phyloP scores from a whole-genome alignment of 2,329 filamentous ascomycete genomes.

The Alternaria rosae region DNA sequence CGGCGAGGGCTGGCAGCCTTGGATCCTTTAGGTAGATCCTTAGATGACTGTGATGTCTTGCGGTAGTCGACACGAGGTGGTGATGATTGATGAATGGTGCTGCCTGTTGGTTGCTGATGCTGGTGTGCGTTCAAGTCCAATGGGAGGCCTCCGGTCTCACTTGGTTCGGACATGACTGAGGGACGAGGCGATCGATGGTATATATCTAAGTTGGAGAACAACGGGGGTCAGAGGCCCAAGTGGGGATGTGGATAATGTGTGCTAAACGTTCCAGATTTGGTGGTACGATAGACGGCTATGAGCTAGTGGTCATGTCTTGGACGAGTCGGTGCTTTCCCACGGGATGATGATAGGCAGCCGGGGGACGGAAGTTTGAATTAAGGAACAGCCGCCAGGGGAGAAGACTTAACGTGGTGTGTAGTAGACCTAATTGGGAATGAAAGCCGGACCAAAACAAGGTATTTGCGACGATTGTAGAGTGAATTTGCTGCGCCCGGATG shows the following conservation, averaged over 20 bases:
- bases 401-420: conserved; percentile 33
- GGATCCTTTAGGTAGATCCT: conserved; percentile 31
- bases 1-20: conserved; percentile 37
- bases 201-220: conserved; percentile 38
- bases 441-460: conserved; percentile 45
- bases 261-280: conserved; percentile 43
- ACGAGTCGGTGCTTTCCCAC: conserved; percentile 36
- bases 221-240: conserved; percentile 43
- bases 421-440: conserved; percentile 35
- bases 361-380: conserved; percentile 40
- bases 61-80: conserved; percentile 27
- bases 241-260: conserved; percentile 36
- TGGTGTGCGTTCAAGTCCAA: conserved; percentile 32
- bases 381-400: conserved; percentile 37
- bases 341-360: conserved; percentile 39
- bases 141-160: conserved; percentile 44
- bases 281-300: conserved; percentile 41
- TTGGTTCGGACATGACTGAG: conserved; percentile 44
- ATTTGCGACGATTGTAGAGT: conserved; percentile 39
- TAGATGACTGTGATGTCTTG: conserved; percentile 36
- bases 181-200: conserved; percentile 37
- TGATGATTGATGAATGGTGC: conserved; percentile 19
- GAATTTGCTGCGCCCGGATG: conserved; percentile 41
- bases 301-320: conserved; percentile 43
- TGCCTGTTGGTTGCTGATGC: conserved; percentile 33